These are phyloP conservation scores for Tephrocybe sp. DNA, from an alignment of 768 basidiomycete species.

Conservation along the genomic window DNA sequence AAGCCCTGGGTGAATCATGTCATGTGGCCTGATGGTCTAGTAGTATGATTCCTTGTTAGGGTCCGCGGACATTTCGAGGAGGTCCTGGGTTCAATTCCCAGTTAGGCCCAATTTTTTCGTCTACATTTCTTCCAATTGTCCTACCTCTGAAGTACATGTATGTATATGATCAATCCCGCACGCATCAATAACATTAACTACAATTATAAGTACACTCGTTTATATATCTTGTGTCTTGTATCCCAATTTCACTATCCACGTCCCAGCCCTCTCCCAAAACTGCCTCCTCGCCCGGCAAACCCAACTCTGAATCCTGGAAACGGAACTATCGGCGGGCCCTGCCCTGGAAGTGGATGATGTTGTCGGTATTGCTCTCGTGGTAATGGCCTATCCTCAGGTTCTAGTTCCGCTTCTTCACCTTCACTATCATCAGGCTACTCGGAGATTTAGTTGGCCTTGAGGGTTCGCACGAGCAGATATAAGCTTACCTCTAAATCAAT, in stretches of 20 bases:
- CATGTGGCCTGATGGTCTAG: too few species aligned
- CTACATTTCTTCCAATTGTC: too few species aligned
- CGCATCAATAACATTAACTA: too few species aligned
- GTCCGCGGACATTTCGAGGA: too few species aligned
- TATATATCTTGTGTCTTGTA: too few species aligned
- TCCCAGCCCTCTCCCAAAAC: slow-evolving; percentile 22
- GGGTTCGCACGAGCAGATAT: background rate
- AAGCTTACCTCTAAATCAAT: slow-evolving; percentile 73
- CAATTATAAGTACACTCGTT: too few species aligned
- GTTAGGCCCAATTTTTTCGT: too few species aligned
- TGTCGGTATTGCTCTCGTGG: slow-evolving; percentile 11
- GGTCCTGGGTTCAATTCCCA: too few species aligned
- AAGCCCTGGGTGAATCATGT: too few species aligned
- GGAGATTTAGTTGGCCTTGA: background rate
- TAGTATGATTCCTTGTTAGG: too few species aligned
- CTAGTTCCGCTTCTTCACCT: slow-evolving; percentile 32
- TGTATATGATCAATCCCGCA: too few species aligned
- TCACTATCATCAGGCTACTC: slow-evolving; percentile 28
- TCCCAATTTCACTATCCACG: background rate
- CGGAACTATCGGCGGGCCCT: slow-evolving; percentile 24
- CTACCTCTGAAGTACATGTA: too few species aligned
- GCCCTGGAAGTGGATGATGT: slow-evolving; percentile 23
- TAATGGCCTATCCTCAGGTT: slow-evolving; percentile 19
- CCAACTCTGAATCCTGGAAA: slow-evolving; percentile 48
- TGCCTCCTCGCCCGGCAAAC: slow-evolving; percentile 52